Evolutionary conservation across 108 stramenopile species (phyloP), one percentile per base, ranked within the genome.

Genomic region (Stephanodiscus triporus): DNA sequence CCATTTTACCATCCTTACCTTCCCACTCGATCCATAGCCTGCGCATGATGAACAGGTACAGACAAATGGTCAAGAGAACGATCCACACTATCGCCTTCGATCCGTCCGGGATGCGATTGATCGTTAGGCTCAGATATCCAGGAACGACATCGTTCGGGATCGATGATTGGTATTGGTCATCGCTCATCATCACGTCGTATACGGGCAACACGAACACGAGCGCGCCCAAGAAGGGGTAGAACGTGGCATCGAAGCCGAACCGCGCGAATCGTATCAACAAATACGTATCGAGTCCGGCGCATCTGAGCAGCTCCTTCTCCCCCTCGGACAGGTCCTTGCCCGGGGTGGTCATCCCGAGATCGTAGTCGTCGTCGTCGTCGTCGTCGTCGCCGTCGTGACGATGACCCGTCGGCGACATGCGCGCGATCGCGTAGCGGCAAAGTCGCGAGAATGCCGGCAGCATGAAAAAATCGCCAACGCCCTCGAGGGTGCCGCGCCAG

Each of bases 1-100:
- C 30, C 27, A 17, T 7, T 6, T 4, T 9, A 54, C 60, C 22
- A 17, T 22, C 22, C 66, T 54, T 54, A 67, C 66, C 66, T 47
- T 77, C 86, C 89, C 89, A 89, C 67, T 89, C 89, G 3, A 86
- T 76, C 88, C 88, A 88, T 13, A 86, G 19, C 30, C 85, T 61
- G 9, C 88, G 75, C 51, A 89, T 47, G 4, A 86, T 78, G 61
- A 75, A 89, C 11, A 85, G 38, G 38, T 81, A 75, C 14, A 80
- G 66, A 38, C 80, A 54, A 30, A 80, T 45, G 2, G 73, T 70
- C 61, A 83, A 89, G 4, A 77, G 42, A 19, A 80, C 27, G 29
- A 80, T 55, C 51, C 72, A 70, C 77, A 75, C 82, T 29, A 87
- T 77, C 17, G 66, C 63, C 22, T 23, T 26, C 8, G 63, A 66